Conservation (phyloP, 1,139 yeast species). For the Candida glucosophila region DNA sequence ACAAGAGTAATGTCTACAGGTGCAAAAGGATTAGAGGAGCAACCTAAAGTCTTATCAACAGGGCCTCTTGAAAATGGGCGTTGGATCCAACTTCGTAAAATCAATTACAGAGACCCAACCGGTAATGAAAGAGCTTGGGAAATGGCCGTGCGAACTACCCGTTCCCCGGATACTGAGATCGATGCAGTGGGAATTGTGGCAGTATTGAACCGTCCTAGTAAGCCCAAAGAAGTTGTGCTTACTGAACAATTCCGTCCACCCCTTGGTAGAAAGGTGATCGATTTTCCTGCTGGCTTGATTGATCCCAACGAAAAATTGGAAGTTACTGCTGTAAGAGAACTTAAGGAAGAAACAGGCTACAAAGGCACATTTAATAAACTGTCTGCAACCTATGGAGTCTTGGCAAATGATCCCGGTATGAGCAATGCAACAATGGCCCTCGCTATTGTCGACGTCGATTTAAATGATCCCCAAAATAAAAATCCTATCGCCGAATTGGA, state of each 20-base stretch:
- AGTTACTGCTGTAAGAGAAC: conserved; percentile 77
- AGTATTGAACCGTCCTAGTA: conserved; percentile 40
- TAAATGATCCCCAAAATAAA: conserved; percentile 52
- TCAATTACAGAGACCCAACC: conserved; percentile 61
- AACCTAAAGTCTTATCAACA: conserved; percentile 23
- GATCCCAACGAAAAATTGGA: conserved; percentile 78
- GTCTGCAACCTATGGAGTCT: conserved; percentile 39
- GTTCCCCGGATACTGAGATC: conserved; percentile 54
- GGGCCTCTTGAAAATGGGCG: conserved; percentile 27
- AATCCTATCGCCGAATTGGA: conserved; percentile 71
- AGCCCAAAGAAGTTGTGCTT: conserved; percentile 50
- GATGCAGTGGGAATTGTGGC: conserved; percentile 92
- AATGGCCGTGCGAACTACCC: conserved; percentile 76
- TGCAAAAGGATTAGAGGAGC: conserved; percentile 31
- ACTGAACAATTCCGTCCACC: conserved; percentile 94
- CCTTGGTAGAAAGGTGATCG: conserved; percentile 76
- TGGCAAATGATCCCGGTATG: conserved; percentile 89
- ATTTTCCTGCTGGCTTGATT: conserved; percentile 89
- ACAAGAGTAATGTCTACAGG: too few relatives aligned
- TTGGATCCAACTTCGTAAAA: conserved; percentile 45
- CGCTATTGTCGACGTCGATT: conserved; percentile 73
- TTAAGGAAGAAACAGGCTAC: conserved; percentile 89
- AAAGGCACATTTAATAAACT: conserved; percentile 43
- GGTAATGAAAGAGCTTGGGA: conserved; percentile 78
- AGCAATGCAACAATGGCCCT: conserved; percentile 82